phyloP scores from a whole-genome alignment of 306 rosid species.

The Prunus davidiana region DNA sequence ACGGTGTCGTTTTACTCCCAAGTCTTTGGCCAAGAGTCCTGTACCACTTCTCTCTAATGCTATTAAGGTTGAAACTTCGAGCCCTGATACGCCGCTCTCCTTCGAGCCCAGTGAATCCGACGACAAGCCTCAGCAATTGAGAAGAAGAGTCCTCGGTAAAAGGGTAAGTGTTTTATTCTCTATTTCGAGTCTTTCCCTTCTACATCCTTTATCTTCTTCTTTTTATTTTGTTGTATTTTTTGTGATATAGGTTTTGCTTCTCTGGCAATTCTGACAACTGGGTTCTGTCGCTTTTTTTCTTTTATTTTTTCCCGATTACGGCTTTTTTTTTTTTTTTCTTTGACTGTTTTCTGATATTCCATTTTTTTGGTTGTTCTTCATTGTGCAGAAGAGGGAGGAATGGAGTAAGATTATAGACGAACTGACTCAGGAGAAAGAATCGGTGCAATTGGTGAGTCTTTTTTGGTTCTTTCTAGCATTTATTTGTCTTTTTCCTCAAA shows the following conservation, averaged over 20 bases:
- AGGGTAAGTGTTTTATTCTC: conserved; percentile 34
- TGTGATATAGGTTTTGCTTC: neutral
- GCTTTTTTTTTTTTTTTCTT: neutral
- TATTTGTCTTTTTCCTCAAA: conserved; percentile 4
- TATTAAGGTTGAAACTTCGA: conserved; percentile 31
- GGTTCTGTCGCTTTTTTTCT: neutral
- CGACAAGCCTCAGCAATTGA: conserved; percentile 27
- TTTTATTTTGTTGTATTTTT: neutral
- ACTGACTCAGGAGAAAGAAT: conserved; percentile 19
- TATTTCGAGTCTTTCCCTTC: neutral
- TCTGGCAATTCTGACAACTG: neutral
- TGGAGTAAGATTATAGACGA: conserved; percentile 26
- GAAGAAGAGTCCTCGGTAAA: conserved; percentile 23
- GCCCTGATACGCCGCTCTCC: conserved; percentile 54
- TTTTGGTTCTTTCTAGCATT: neutral
- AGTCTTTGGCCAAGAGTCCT: neutral
- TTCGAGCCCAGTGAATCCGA: conserved; percentile 57
- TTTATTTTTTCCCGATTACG: neutral
- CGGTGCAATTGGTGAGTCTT: conserved; percentile 36
- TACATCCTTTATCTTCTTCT: neutral
- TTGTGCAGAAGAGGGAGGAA: conserved; percentile 41
- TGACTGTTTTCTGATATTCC: neutral
- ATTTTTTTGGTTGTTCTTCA: neutral
- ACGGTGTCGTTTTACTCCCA: neutral
- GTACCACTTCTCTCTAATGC: neutral